phyloP scores from a whole-genome alignment of 305 asterid species.

The Fraxinus platypoda region DNA sequence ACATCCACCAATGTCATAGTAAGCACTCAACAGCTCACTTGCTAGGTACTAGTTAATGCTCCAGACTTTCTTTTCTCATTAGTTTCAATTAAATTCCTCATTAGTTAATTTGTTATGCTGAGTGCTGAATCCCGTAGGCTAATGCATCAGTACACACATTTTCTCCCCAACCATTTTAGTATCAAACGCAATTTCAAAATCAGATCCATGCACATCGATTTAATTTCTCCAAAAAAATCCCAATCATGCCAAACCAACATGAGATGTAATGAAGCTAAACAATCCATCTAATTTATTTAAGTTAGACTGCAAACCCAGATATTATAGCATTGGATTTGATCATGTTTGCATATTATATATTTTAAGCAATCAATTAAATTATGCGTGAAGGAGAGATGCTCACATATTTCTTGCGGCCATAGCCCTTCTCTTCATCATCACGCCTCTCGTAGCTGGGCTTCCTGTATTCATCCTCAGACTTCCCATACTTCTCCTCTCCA shows the following conservation, averaged over 20 bases:
- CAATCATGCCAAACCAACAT: background rate
- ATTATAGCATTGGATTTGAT: background rate
- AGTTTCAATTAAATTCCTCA: too few species aligned
- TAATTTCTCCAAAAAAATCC: background rate
- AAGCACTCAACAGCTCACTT: too few species aligned
- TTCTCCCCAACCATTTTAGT: background rate
- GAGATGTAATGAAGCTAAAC: background rate
- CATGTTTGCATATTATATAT: background rate
- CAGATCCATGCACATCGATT: background rate
- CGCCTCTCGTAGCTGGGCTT: slow-evolving; percentile 66
- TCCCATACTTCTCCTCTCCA: slow-evolving; percentile 61
- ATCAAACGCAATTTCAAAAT: background rate
- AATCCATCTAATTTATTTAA: background rate
- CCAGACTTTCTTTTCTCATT: too few species aligned
- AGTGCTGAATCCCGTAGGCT: background rate
- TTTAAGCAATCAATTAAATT: background rate
- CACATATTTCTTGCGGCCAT: slow-evolving; percentile 51
- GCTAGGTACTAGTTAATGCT: too few species aligned
- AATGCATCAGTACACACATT: background rate
- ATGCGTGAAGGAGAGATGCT: slow-evolving; percentile 4
- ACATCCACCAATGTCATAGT: background rate
- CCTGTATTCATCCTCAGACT: slow-evolving; percentile 61
- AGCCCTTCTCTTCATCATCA: slow-evolving; percentile 31
- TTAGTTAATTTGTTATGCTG: too few species aligned
- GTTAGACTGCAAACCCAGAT: background rate